A percentile compares a stretch with the other conserved stretches of the same genome.
Evolutionary conservation across 2,329 filamentous ascomycete genomes (phyloP).

Genomic region (Amylocarpus encephaloides): DNA sequence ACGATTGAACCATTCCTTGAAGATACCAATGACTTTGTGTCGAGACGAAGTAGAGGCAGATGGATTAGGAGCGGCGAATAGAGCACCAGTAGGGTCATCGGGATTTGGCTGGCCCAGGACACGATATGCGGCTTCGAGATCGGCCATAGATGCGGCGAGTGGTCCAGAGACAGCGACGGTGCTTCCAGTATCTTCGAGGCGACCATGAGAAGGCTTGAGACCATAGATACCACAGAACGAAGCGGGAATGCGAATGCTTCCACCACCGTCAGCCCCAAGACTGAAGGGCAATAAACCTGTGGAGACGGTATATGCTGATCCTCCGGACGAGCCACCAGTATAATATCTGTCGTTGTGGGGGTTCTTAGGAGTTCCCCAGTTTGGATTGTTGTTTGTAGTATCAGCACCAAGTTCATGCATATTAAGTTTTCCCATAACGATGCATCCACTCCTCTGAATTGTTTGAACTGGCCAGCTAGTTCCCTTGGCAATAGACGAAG

Average conservation of each 20-base stretch:
- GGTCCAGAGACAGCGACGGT: constrained; percentile 63
- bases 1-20: constrained; percentile 61
- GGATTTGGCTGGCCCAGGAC: constrained; percentile 68
- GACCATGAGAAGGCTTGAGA: constrained; percentile 70
- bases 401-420: constrained; percentile 82
- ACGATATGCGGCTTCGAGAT: constrained; percentile 77
- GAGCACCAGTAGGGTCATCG: constrained; percentile 49
- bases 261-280: constrained; percentile 81
- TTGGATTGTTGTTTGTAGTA: constrained; percentile 78
- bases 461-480: constrained; percentile 68
- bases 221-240: constrained; percentile 53
- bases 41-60: constrained; percentile 33
- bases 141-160: constrained; percentile 67
- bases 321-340: constrained; percentile 82
- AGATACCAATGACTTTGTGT: constrained; percentile 62
- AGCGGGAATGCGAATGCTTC: constrained; percentile 46
- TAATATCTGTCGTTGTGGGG: constrained; percentile 70
- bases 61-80: constrained; percentile 54
- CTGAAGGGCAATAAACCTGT: constrained; percentile 56
- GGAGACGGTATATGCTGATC: constrained; percentile 78
- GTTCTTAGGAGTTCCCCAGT: constrained; percentile 75
- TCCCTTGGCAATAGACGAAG: constrained; percentile 61
- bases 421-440: constrained; percentile 71
- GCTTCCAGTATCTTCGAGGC: constrained; percentile 51
- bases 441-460: constrained; percentile 55